Base-by-base conservation (phyloP, 345 rosid genomes). In the Gossypium longicalyx region DNA sequence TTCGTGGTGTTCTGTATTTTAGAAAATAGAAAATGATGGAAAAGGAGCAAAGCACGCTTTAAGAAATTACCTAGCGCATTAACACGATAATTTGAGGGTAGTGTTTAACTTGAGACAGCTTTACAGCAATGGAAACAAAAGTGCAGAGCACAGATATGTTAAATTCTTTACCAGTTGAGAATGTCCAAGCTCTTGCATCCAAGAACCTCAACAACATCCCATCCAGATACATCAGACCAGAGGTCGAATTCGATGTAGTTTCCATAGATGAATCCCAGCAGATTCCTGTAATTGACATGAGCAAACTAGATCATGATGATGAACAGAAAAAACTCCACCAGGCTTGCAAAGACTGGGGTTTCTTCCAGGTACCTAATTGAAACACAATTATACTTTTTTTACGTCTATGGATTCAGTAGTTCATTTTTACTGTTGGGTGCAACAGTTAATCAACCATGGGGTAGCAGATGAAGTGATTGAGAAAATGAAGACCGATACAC, bases 321-420 rank as follows among this genome's bases (percentile, higher is more conserved):
- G 90, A 89, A 62, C 25, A 82, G 38, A 67, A 75, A 12, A 82
- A 82, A 23, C 86, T 87, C 62, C 86, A 88, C 62, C 65, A 23
- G 16, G 89, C 94, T 47, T 89, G 93, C 79, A 84, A 76, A 78
- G 77, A 85, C 2, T 85, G 81, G 82, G 94, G 90, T 48, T 85
- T 90, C 83, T 88, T 88, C 75, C 89, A 88, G 94, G 90, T 80
- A 69, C 43, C 1, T 67, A 22, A 67, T 48, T 38, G 48, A 4
- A 9, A 49, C 58, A 48, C 0, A 48, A 27, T n/a, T 16, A 17
- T 27, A 51, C 41, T 4, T 56, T n/a, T 49, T 27, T 16, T 8
- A 67, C 43, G 3, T 7, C 1, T 11, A 25, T 3, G 44, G 2
- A 10, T 23, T 49, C 11, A 10, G 9, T 25, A 11, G 43, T 58